Percentiles rank a stretch among this genome's conserved stretches.
phyloP scores from a whole-genome alignment of 192 early-diverging fungal species.

The Coemansia sp. region DNA sequence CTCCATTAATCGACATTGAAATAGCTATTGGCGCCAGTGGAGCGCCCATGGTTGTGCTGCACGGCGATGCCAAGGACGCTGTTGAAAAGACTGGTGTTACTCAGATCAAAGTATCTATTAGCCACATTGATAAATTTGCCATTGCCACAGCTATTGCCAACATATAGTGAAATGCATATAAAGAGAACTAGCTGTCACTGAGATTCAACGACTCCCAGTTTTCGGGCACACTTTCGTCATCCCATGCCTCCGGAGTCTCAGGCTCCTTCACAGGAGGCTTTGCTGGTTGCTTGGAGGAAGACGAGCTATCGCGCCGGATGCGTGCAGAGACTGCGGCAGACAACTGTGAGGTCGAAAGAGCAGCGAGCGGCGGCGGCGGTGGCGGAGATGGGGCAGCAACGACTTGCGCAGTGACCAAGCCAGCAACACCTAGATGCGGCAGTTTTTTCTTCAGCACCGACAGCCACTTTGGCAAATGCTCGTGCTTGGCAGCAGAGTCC shows the following conservation, averaged over 20 bases:
- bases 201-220: conserved; percentile 46
- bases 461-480: conserved; percentile 43
- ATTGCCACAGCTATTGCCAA: conserved; percentile 83
- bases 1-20: conserved; percentile 90
- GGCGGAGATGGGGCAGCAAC: background rate
- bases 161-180: background rate
- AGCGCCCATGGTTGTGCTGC: conserved; percentile 78
- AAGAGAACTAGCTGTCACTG: background rate
- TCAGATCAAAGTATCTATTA: conserved; percentile 86
- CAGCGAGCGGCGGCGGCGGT: background rate
- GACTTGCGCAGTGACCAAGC: conserved; percentile 20
- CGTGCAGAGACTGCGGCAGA: background rate
- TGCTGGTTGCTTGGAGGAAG: background rate
- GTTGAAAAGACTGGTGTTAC: conserved; percentile 69
- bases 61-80: conserved; percentile 77
- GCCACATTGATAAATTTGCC: conserved; percentile 86
- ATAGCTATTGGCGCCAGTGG: conserved; percentile 66
- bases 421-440: conserved; percentile 34
- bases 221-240: conserved; percentile 28
- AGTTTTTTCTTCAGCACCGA: conserved; percentile 29
- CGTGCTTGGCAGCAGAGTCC: conserved; percentile 11
- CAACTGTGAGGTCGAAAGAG: too few relatives aligned
- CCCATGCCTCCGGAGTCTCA: conserved; percentile 1
- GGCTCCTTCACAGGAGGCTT: background rate
- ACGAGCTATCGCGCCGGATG: background rate